A percentile compares a stretch with the other conserved stretches of the same genome.
Evolutionary conservation across 352 stramenopile species (phyloP).

Genomic region (Pythium utonaiense): DNA sequence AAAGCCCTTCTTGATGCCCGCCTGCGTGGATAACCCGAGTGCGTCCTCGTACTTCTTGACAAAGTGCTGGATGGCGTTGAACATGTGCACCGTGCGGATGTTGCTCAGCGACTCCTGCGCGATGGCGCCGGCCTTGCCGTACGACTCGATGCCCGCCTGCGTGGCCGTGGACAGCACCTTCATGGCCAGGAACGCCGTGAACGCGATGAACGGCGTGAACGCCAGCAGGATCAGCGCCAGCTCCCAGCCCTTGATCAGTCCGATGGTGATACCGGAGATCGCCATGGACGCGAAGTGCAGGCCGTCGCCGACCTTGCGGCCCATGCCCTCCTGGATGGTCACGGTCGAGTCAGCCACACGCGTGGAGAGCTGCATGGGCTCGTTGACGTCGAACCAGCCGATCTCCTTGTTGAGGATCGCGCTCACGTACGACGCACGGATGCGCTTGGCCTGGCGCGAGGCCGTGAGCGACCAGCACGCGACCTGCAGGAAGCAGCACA

Average conservation of each 20-base stretch:
- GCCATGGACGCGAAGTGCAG: slow-evolving; percentile 31
- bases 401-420: slow-evolving; percentile 26
- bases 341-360: slow-evolving; percentile 24
- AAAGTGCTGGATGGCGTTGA: too few relatives aligned
- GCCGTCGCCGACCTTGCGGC: slow-evolving; percentile 33
- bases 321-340: slow-evolving; percentile 36
- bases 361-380: slow-evolving; percentile 22
- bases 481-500: slow-evolving; percentile 27
- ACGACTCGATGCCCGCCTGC: slow-evolving; percentile 27
- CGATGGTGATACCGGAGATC: slow-evolving; percentile 30
- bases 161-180: slow-evolving; percentile 17
- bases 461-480: slow-evolving; percentile 28
- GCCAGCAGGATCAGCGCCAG: slow-evolving; percentile 34
- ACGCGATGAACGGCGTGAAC: slow-evolving; percentile 32
- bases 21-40: too few relatives aligned
- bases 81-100: slow-evolving; percentile 37
- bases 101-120: slow-evolving; percentile 35
- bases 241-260: slow-evolving; percentile 34
- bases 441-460: slow-evolving; percentile 26
- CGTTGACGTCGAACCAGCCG: slow-evolving; percentile 24
- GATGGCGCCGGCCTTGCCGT: slow-evolving; percentile 32
- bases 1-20: slow-evolving; percentile 27
- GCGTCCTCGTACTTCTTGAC: slow-evolving; percentile 26
- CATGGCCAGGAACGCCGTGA: slow-evolving; percentile 28
- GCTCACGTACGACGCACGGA: slow-evolving; percentile 14